phyloP scores from a whole-genome alignment of 768 basidiomycete species.

The Podaxis sp. region DNA sequence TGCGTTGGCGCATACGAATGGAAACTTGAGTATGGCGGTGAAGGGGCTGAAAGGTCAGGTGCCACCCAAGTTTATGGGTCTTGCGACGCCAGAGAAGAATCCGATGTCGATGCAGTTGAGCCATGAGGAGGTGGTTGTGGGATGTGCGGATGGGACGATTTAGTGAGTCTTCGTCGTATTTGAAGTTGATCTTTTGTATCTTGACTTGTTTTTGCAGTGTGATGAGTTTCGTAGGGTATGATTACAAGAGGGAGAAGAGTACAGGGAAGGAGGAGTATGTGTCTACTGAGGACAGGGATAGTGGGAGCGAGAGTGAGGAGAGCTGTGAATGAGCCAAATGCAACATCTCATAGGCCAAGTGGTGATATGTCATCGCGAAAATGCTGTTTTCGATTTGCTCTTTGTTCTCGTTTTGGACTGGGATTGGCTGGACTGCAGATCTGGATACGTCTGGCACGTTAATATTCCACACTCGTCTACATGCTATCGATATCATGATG shows the following conservation, averaged over 20 bases:
- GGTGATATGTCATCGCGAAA: background rate
- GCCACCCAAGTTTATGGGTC: constrained; percentile 67
- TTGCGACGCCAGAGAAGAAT: constrained; percentile 88
- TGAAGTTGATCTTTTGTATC: constrained; percentile 22
- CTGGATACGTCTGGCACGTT: background rate
- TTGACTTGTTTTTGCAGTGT: constrained; percentile 18
- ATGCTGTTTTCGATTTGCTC: background rate
- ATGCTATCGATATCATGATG: background rate
- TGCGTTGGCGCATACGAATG: constrained; percentile 41
- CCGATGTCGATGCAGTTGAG: constrained; percentile 93
- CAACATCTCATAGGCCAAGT: background rate
- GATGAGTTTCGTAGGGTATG: constrained; percentile 34
- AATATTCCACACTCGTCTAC: background rate
- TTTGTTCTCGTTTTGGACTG: background rate
- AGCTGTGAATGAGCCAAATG: background rate
- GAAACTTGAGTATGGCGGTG: constrained; percentile 29
- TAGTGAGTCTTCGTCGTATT: constrained; percentile 52
- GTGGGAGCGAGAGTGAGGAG: constrained; percentile 4
- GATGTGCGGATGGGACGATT: constrained; percentile 88
- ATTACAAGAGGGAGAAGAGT: constrained; percentile 21
- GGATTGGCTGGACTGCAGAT: background rate
- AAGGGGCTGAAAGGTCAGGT: constrained; percentile 60
- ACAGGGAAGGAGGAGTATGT: constrained; percentile 9
- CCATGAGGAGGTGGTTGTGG: constrained; percentile 88
- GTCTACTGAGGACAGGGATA: background rate